Conservation (phyloP, 2,329 filamentous ascomycete species). For the Mollisiaceae sp. region DNA sequence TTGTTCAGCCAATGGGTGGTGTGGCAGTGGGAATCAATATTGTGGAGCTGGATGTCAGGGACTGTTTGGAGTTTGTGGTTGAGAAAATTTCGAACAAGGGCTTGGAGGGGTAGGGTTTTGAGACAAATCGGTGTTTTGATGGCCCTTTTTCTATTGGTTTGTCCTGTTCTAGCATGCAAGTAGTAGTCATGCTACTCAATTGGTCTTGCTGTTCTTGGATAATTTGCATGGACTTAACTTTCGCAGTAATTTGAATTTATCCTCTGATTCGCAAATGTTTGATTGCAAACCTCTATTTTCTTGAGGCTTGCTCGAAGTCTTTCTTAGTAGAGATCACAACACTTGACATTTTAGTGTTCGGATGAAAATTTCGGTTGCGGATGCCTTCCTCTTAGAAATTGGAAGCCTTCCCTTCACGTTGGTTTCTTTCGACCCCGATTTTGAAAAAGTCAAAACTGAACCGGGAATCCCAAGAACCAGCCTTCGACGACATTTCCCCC, state of each 20-base stretch:
- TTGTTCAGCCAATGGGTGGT: conserved; percentile 29
- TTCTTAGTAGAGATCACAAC: no score
- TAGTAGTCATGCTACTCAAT: background rate
- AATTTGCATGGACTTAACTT: conserved; percentile 55
- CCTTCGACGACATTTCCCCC: no score
- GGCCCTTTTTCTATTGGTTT: background rate
- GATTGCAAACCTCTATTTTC: no score
- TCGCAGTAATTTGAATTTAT: conserved; percentile 51
- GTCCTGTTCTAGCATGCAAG: background rate
- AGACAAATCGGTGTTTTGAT: background rate
- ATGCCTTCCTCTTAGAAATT: no score
- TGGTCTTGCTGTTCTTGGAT: conserved; percentile 53
- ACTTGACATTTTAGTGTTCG: no score
- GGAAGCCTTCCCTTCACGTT: no score
- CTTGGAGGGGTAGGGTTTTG: background rate
- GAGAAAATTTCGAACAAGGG: background rate
- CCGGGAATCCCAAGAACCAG: no score
- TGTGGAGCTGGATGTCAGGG: conserved; percentile 22
- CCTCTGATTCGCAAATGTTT: no score
- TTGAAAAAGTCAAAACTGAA: no score
- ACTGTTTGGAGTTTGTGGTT: conserved; percentile 15
- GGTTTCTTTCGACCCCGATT: no score
- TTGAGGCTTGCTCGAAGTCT: no score
- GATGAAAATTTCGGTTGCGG: no score
- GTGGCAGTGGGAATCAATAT: conserved; percentile 25